These are phyloP conservation scores for Blepharisma undulans DNA, from an alignment of 169 alveolate species.

Conservation along the genomic window DNA sequence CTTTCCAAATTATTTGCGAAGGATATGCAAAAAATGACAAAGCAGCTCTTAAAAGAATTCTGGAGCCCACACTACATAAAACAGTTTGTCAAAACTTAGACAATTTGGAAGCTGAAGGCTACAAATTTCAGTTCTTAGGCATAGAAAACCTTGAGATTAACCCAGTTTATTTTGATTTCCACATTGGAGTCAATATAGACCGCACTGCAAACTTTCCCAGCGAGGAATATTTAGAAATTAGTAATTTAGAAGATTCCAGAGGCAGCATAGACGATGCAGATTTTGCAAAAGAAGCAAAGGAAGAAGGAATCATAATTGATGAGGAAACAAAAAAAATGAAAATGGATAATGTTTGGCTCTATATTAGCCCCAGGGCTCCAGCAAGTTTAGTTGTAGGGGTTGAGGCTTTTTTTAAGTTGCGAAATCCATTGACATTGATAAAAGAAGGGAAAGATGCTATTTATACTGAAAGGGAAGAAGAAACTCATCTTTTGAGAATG, in stretches of 20 bases:
- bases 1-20: background rate
- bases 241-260: background rate
- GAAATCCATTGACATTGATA: background rate
- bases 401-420: background rate
- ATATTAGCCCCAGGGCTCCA: slow-evolving; percentile 3
- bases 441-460: background rate
- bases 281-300: background rate
- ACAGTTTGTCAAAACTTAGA: background rate
- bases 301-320: background rate
- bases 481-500: background rate
- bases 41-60: background rate
- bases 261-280: background rate
- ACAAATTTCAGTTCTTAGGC: background rate
- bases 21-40: background rate
- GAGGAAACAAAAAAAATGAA: background rate
- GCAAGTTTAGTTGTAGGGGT: background rate
- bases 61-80: background rate
- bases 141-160: background rate
- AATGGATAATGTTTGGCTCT: background rate
- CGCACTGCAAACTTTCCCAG: background rate
- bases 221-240: background rate
- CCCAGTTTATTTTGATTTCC: background rate
- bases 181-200: background rate
- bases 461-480: background rate
- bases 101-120: background rate